Evolutionary conservation across 2,329 filamentous ascomycete genomes (phyloP).

Genomic region (Chrysosporium queenslandicum): DNA sequence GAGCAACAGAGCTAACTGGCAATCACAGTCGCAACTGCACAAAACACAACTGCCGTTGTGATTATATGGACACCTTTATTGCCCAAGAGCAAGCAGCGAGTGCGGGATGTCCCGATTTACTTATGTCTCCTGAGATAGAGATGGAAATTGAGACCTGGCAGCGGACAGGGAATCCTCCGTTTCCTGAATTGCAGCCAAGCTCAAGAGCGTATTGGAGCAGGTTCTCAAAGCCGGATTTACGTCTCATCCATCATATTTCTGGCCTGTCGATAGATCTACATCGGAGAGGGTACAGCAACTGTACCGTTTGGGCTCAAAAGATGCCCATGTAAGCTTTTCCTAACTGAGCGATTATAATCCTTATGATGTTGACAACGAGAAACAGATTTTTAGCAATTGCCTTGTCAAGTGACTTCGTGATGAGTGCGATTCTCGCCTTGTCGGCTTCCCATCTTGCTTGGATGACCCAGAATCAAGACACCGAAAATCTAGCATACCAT

Average conservation of each 20-base stretch:
- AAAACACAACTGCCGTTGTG: conserved; percentile 96
- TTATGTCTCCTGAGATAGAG: conserved; percentile 82
- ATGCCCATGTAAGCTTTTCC: conserved; percentile 67
- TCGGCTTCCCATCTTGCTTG: conserved; percentile 92
- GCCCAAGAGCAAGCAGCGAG: conserved; percentile 42
- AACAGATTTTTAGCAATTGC: conserved; percentile 70
- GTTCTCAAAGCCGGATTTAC: conserved; percentile 67
- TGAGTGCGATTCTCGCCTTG: conserved; percentile 84
- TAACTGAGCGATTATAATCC: too few species aligned
- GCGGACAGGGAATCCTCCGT: conserved; percentile 72
- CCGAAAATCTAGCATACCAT: conserved; percentile 79
- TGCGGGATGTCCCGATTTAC: conserved; percentile 52
- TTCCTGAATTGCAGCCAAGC: conserved; percentile 68
- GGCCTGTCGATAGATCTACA: conserved; percentile 76
- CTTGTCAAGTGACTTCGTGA: conserved; percentile 73
- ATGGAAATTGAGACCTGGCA: conserved; percentile 73
- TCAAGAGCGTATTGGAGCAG: conserved; percentile 62
- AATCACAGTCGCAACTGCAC: conserved; percentile 78
- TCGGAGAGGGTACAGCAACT: conserved; percentile 64
- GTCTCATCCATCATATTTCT: conserved; percentile 83
- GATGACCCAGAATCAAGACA: conserved; percentile 74
- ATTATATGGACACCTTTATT: conserved; percentile 79
- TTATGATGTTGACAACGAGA: conserved; percentile 19
- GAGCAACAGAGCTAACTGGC: conserved; percentile 13
- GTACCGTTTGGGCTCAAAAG: conserved; percentile 86